Evolutionary conservation across 306 rosid species (phyloP), one percentile per base, ranked within the genome.

Genomic region (Hylodesmum podocarpum): DNA sequence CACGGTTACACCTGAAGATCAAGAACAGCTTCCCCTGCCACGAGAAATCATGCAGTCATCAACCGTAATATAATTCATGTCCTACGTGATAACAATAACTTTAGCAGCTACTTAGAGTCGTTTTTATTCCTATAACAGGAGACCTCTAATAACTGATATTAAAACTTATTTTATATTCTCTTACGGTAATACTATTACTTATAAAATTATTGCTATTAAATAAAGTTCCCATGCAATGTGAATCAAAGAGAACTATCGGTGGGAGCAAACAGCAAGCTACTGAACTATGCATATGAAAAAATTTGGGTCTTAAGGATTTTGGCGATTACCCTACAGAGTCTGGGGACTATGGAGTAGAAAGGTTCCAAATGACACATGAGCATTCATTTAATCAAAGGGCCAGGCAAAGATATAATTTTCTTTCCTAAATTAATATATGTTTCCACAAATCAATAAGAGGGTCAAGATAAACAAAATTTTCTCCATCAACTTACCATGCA

Each of bases 401-500:
- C 65, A n/a, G 33, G 29, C 29, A 39, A 55, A 72, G 74, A 22
- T 43, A 47, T 34, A 12, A 36, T 51, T 68, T 66, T 19, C 27
- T 25, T 47, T 58, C 15, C 27, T 24, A 4, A 57, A n/a, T 37
- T 6, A 57, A n/a, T 37, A 6, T 1, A 55, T 54, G n/a, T 64
- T 79, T 70, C 68, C n/a, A 16, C 41, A 46, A 33, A 37, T 14
- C 63, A 72, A 9, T 6, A 50, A 40, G 29, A 36, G 68, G 39
- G 34, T 33, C 37, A 21, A 66, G 31, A 57, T 24, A 37, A 21
- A 73, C 16, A 51, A 21, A 62, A 39, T 16, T 79, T 46, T 43
- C 46, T 5, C 18, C 44, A 21, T 70, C 57, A 62, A 55, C 83
- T 74, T 87, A 95, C 99, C 99, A 6, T 92, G 99, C 99, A 95